Conservation (phyloP, 1,139 yeast species). For the Lodderomyces margitis region DNA sequence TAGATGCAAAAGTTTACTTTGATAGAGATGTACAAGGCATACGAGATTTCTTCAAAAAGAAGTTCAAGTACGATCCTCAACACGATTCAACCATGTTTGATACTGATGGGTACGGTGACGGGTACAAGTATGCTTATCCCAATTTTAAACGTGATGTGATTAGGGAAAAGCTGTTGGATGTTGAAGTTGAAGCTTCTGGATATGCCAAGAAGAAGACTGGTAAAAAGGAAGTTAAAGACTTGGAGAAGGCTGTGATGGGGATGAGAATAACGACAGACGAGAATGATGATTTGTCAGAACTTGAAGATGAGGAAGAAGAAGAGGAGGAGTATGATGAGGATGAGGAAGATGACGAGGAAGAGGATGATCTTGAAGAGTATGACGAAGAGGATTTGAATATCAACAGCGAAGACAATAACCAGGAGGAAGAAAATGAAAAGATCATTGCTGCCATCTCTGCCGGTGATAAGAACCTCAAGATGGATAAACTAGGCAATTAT, state of each 20-base stretch:
- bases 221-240: constrained; percentile 50
- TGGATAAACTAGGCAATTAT: constrained; percentile 81
- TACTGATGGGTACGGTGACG: constrained; percentile 77
- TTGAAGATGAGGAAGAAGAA: constrained; percentile 26
- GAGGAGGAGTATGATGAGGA: constrained; percentile 32
- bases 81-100: constrained; percentile 68
- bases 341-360: constrained; percentile 28
- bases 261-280: constrained; percentile 49
- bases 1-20: constrained; percentile 83
- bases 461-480: constrained; percentile 61
- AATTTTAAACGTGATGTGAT: constrained; percentile 71
- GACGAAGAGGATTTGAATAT: constrained; percentile 31
- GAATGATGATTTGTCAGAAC: constrained; percentile 31
- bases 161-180: constrained; percentile 70
- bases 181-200: constrained; percentile 89
- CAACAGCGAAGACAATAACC: constrained; percentile 42
- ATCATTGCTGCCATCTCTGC: constrained; percentile 65
- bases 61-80: constrained; percentile 69
- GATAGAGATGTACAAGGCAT: constrained; percentile 92
- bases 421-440: constrained; percentile 64
- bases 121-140: constrained; percentile 77
- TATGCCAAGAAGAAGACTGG: constrained; percentile 68
- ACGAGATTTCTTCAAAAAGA: constrained; percentile 74
- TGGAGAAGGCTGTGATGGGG: constrained; percentile 70
- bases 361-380: constrained; percentile 29